Evolutionary conservation across 2,329 filamentous ascomycete species (phyloP).

Genomic region (Blastomyces gilchristii): DNA sequence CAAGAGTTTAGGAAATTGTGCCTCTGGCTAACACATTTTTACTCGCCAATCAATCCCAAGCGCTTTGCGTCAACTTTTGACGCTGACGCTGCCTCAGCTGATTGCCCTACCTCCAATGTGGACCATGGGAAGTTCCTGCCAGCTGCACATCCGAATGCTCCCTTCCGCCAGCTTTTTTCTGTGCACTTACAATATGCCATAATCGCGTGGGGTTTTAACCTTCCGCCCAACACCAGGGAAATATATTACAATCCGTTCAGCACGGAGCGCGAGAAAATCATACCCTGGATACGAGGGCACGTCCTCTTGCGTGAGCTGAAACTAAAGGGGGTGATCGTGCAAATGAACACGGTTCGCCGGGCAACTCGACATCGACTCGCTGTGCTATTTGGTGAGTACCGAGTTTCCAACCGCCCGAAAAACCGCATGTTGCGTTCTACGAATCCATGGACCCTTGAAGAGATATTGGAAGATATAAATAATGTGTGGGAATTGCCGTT

Average conservation of each 20-base stretch:
- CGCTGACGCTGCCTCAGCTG: background rate
- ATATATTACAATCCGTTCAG: constrained; percentile 17
- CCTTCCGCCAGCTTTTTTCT: constrained; percentile 36
- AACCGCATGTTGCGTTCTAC: constrained; percentile 29
- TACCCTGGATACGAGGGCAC: constrained; percentile 33
- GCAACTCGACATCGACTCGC: constrained; percentile 30
- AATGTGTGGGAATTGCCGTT: constrained; percentile 28
- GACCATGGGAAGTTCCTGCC: constrained; percentile 5
- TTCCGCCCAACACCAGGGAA: constrained; percentile 20
- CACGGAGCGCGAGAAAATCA: constrained; percentile 19
- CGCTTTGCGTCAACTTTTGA: background rate
- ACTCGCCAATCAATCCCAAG: constrained; percentile 19
- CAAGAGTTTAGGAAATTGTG: constrained; percentile 43
- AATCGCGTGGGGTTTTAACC: constrained; percentile 41
- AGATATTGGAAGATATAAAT: constrained; percentile 26
- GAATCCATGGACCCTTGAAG: constrained; percentile 26
- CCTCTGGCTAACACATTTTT: constrained; percentile 41
- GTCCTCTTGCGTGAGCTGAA: constrained; percentile 31
- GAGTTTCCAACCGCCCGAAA: constrained; percentile 23
- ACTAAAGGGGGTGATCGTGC: constrained; percentile 27
- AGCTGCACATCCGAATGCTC: constrained; percentile 11
- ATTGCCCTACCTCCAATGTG: background rate
- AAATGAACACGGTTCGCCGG: constrained; percentile 21
- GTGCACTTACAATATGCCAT: constrained; percentile 37
- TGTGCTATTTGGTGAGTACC: constrained; percentile 27